phyloP scores from a whole-genome alignment of 176 grass and related monocot genomes.

The Musa troglodytarum region DNA sequence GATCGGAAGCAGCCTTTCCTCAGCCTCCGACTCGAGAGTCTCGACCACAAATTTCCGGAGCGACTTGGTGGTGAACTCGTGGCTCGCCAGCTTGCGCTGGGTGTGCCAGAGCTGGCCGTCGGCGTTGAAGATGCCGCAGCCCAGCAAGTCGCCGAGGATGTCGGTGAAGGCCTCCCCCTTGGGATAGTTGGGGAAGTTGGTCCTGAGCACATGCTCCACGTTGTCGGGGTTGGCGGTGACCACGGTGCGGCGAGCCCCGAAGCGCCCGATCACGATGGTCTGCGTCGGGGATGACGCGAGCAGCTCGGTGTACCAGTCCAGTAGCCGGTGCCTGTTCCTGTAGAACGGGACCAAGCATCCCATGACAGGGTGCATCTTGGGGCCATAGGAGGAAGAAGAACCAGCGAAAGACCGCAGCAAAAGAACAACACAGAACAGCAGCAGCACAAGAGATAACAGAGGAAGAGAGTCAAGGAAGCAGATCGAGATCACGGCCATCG shows the following conservation, averaged over 20 bases:
- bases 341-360: slow-evolving; percentile 17
- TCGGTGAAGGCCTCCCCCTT: slow-evolving; percentile 36
- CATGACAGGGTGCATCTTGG: slow-evolving; percentile 7
- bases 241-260: slow-evolving; percentile 56
- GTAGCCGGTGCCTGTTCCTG: slow-evolving; percentile 4
- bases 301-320: background rate
- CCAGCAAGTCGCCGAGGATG: slow-evolving; percentile 51
- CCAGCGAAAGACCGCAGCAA: too few species aligned
- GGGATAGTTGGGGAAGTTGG: slow-evolving; percentile 63
- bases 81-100: slow-evolving; percentile 58
- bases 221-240: slow-evolving; percentile 64
- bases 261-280: slow-evolving; percentile 53
- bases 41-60: slow-evolving; percentile 30
- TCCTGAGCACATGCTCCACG: slow-evolving; percentile 48
- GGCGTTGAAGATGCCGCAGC: slow-evolving; percentile 69
- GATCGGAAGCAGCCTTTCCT: slow-evolving; percentile 37
- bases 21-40: slow-evolving; percentile 35
- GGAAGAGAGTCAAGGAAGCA: too few species aligned
- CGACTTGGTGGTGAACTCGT: slow-evolving; percentile 51
- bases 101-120: slow-evolving; percentile 50
- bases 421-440: too few species aligned
- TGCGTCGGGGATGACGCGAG: slow-evolving; percentile 29
- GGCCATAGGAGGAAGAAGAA: background rate
- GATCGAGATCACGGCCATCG: too few species aligned
- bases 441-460: too few species aligned